phyloP scores from a whole-genome alignment of 2,329 filamentous ascomycete species.

The Claviceps sp. region DNA sequence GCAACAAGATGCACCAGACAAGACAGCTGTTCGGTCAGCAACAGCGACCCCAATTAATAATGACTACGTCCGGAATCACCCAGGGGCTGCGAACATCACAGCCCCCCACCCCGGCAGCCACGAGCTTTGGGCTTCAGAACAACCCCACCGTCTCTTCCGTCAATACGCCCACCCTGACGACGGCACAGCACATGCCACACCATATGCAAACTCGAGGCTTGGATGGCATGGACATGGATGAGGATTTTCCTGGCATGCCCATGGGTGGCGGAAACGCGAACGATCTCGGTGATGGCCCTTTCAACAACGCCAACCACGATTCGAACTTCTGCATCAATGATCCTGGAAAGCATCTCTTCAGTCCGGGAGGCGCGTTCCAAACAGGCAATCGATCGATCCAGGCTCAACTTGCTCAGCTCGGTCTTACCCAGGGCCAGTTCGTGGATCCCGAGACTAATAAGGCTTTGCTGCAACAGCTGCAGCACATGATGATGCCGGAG shows the following conservation, averaged over 20 bases:
- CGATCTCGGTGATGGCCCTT: constrained; percentile 37
- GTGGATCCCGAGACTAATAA: constrained; percentile 62
- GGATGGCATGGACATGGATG: constrained; percentile 60
- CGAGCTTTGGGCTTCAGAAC: constrained; percentile 69
- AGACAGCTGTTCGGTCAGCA: constrained; percentile 56
- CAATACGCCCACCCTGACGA: constrained; percentile 83
- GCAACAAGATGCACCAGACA: constrained; percentile 53
- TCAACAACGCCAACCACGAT: constrained; percentile 33
- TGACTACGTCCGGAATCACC: constrained; percentile 61
- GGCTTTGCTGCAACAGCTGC: constrained; percentile 41
- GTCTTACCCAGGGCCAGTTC: constrained; percentile 63
- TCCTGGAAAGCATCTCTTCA: constrained; percentile 86
- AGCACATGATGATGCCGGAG: constrained; percentile 57
- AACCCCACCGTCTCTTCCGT: constrained; percentile 96
- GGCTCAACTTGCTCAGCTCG: constrained; percentile 57
- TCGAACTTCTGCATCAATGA: constrained; percentile 65
- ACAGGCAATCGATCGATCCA: constrained; percentile 51
- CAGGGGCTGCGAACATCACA: constrained; percentile 76
- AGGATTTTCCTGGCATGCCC: constrained; percentile 51
- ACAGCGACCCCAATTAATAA: constrained; percentile 57
- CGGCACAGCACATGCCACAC: constrained; percentile 56
- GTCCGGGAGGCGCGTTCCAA: constrained; percentile 61
- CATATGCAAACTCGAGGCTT: constrained; percentile 41
- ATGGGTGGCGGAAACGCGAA: constrained; percentile 44
- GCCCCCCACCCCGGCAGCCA: constrained; percentile 69